A percentile compares a stretch with the other conserved stretches of the same genome.
These are phyloP conservation scores for Xylariaceae sp. DNA, from an alignment of 2,329 filamentous ascomycete genomes.

Conservation along the genomic window DNA sequence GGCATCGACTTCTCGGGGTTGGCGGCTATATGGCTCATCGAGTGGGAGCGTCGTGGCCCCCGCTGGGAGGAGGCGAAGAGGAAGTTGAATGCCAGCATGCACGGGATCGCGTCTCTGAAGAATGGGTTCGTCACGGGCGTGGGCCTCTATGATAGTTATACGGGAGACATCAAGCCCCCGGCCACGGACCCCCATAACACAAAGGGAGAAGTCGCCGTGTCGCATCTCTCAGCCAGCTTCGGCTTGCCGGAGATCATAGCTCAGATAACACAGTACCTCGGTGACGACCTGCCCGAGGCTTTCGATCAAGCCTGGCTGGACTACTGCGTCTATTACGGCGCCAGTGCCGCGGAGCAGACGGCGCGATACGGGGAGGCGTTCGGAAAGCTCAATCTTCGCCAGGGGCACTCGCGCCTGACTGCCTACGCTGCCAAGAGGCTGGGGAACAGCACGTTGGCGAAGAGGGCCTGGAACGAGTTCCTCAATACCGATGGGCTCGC, in stretches of 20 bases:
- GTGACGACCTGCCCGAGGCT: conserved; percentile 38
- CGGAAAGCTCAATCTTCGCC: conserved; percentile 41
- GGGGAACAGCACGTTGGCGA: conserved; percentile 42
- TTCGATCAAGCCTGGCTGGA: conserved; percentile 54
- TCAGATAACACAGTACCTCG: conserved; percentile 47
- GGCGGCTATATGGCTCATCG: conserved; percentile 52
- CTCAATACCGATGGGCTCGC: conserved; percentile 42
- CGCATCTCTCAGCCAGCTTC: conserved; percentile 54
- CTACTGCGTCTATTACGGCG: conserved; percentile 55
- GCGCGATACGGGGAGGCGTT: conserved; percentile 48
- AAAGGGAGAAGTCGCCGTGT: conserved; percentile 45
- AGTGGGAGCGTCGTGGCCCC: conserved; percentile 52
- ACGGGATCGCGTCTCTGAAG: conserved; percentile 48
- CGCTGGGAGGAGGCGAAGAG: conserved; percentile 46
- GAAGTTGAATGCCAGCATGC: conserved; percentile 44
- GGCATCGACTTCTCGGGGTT: conserved; percentile 56
- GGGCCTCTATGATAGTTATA: conserved; percentile 45
- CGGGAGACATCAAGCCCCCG: conserved; percentile 46
- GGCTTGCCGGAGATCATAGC: conserved; percentile 53
- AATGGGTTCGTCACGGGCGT: conserved; percentile 55
- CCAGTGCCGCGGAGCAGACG: conserved; percentile 42
- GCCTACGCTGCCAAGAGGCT: conserved; percentile 45
- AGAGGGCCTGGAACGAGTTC: conserved; percentile 51
- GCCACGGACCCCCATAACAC: conserved; percentile 47
- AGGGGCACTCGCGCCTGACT: conserved; percentile 54